Evolutionary conservation across 2,329 filamentous ascomycete species (phyloP), one percentile per base, ranked within the genome.

Genomic region (Pseudocercospora fijiensis): DNA sequence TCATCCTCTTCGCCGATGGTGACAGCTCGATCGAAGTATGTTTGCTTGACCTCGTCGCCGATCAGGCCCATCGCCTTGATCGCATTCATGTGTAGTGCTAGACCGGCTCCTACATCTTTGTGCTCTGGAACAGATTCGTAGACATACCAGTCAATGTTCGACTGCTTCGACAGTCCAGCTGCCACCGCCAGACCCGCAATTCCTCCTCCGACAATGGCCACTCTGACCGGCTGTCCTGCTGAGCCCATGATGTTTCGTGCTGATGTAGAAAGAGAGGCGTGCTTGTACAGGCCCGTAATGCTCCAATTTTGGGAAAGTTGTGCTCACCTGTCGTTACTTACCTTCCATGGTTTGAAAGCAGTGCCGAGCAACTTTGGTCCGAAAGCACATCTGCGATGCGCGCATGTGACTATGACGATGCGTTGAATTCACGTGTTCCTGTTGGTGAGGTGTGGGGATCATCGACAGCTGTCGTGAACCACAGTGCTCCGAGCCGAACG

Each of bases 81-180:
- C 0, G 83, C 83, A 70, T 85, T 85, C 1, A 82, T 82, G 2
- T 83, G 83, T 4, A 84, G 74, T 0, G 80, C 82, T 18, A 83
- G 81, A 1, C 79, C 80, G 0, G 82, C 80, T 7, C 81, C 81
- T 27, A 83, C 78, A 61, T 83, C 80, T 61, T 75, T 78, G 41
- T 83, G 78, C 64, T 81, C 79, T 1, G 72, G 68, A 0, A 83
- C 79, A 43, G 79, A 77, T 61, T 85, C 83, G 65, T 83, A 85
- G 24, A 85, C 72, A 62, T 83, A 77, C 0, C 84, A 77, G 22
- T 80, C 74, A 37, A 84, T 70, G 8, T 77, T 72, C 0, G 77
- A 73, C 9, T 81, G 76, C 30, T 77, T 72, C 49, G 78, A 68
- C 10, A 84, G 73, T 2, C 80, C 80, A 26, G 83, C 80, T 10